These are phyloP conservation scores for Phlyctochytrium planicorne DNA, from an alignment of 192 early-diverging fungal genomes.

Conservation along the genomic window DNA sequence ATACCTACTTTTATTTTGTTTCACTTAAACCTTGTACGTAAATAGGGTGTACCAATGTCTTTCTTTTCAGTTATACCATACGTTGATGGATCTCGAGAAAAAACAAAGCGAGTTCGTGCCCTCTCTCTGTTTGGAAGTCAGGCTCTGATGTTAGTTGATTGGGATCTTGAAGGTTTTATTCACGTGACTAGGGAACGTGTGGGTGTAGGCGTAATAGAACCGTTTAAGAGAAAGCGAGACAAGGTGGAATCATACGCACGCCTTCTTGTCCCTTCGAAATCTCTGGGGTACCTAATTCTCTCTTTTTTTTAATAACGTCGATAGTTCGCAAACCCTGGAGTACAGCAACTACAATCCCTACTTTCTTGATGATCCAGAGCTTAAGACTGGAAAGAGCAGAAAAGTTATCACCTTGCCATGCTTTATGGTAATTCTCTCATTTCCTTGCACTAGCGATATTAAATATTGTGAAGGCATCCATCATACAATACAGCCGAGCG, in stretches of 20 bases:
- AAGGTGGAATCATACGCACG: constrained; percentile 30
- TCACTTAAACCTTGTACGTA: neutral
- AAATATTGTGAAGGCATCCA: constrained; percentile 61
- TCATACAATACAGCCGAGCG: constrained; percentile 77
- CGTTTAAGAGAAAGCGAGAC: constrained; percentile 31
- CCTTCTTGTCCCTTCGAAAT: constrained; percentile 12
- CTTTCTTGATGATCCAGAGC: constrained; percentile 82
- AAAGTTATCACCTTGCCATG: constrained; percentile 79
- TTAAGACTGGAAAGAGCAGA: constrained; percentile 74
- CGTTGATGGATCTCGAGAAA: constrained; percentile 23
- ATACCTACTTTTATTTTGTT: too few relatives aligned
- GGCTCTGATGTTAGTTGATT: constrained; percentile 27
- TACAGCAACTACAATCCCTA: constrained; percentile 78
- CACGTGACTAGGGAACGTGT: constrained; percentile 20
- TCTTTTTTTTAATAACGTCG: constrained; percentile 3
- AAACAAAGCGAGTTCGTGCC: constrained; percentile 23
- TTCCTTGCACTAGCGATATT: constrained; percentile 1
- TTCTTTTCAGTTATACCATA: constrained; percentile 38
- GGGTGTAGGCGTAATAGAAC: constrained; percentile 23
- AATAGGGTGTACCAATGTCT: constrained; percentile 31
- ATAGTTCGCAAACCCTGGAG: neutral
- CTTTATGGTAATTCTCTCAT: constrained; percentile 61
- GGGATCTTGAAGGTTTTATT: constrained; percentile 1
- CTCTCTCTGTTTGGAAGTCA: constrained; percentile 31
- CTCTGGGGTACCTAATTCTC: constrained; percentile 14